Percentiles rank a stretch among this genome's conserved stretches.
Conservation (phyloP, 78 protist genomes). For the Polysphondylium violaceum region DNA sequence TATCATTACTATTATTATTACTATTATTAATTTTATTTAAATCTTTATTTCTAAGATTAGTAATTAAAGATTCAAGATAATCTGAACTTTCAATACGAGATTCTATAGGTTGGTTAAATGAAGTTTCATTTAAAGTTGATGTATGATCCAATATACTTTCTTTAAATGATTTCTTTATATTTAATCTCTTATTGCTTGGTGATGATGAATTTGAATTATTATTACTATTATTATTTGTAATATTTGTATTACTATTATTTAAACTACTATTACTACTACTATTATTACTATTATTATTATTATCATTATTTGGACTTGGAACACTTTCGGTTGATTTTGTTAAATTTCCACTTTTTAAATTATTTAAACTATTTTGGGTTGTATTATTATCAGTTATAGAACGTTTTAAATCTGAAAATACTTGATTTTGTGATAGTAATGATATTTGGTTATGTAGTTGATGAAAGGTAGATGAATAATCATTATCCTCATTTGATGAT, state of each 20-base stretch:
- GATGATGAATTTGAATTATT: neutral
- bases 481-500: neutral
- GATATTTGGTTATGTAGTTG: slow-evolving; percentile 24
- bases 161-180: slow-evolving; percentile 9
- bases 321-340: neutral
- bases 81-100: too few relatives aligned
- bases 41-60: neutral
- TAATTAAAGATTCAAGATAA: too few relatives aligned
- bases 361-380: neutral
- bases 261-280: neutral
- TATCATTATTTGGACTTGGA: neutral
- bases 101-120: neutral
- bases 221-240: slow-evolving; percentile 2
- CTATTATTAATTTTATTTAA: neutral
- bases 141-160: neutral
- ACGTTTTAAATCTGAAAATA: slow-evolving; percentile 19
- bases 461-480: slow-evolving; percentile 27
- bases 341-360: neutral
- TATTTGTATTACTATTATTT: neutral
- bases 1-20: neutral
- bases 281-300: slow-evolving; percentile 21
- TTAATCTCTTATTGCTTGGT: too few relatives aligned
- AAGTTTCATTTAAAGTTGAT: slow-evolving; percentile 15
- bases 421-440: slow-evolving; percentile 25
- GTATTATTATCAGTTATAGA: neutral